Conservation (phyloP, 345 rosid genomes). For the Hirschfeldia incana region DNA sequence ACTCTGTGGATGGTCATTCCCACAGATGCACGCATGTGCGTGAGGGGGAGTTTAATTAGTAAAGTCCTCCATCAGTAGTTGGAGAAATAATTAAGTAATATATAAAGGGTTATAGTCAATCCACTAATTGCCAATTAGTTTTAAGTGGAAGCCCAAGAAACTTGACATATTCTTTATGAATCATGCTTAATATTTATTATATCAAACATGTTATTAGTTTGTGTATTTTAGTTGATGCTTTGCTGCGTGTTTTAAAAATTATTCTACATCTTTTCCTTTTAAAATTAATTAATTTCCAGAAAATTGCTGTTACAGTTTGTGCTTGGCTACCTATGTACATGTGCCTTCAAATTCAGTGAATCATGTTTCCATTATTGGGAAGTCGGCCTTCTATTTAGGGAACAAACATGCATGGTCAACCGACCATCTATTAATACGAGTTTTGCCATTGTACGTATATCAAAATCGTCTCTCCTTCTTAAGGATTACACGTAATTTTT, state of each 20-base stretch:
- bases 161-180: no score
- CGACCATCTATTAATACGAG: background rate
- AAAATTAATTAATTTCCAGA: background rate
- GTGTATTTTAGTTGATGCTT: no score
- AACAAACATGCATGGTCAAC: slow-evolving; percentile 28
- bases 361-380: slow-evolving; percentile 21
- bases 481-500: background rate
- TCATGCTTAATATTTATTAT: background rate
- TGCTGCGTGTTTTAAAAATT: no score
- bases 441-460: background rate
- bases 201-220: background rate
- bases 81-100: no score
- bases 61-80: no score
- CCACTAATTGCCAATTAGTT: no score
- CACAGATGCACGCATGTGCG: no score
- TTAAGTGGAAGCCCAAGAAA: no score
- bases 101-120: no score
- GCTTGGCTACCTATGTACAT: background rate
- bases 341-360: slow-evolving; percentile 26
- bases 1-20: no score
- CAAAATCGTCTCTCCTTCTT: background rate
- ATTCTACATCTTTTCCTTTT: background rate
- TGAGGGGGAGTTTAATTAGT: no score
- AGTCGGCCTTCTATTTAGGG: slow-evolving; percentile 5
- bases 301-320: background rate